Evolutionary conservation across 2,329 filamentous ascomycete genomes (phyloP).

Genomic region (Epichloe elymi): DNA sequence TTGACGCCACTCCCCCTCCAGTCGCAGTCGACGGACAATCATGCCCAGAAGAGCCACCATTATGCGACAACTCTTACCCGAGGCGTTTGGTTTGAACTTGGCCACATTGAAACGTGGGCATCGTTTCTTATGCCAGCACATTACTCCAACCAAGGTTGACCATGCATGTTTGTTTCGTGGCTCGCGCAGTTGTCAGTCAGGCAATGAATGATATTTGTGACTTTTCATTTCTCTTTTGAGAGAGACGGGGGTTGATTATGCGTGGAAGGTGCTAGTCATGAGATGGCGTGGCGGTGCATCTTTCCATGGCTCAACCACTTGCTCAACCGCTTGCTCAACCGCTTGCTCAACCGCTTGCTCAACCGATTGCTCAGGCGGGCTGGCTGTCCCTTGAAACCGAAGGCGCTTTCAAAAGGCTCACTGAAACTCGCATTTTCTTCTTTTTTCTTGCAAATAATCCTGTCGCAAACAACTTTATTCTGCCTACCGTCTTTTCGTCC

Average conservation of each 20-base stretch:
- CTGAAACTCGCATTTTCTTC: slow-evolving; percentile 6
- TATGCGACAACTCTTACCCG: slow-evolving; percentile 6
- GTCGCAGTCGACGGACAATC: neutral
- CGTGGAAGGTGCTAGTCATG: slow-evolving; percentile 39
- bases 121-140: slow-evolving; percentile 8
- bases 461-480: slow-evolving; percentile 6
- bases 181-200: neutral
- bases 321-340: no score
- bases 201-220: no score
- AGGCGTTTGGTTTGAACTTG: slow-evolving; percentile 19
- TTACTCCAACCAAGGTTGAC: neutral
- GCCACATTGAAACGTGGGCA: slow-evolving; percentile 17
- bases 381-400: neutral
- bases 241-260: no score
- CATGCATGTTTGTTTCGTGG: neutral
- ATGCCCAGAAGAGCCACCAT: neutral
- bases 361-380: slow-evolving; percentile 18
- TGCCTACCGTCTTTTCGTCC: slow-evolving; percentile 5
- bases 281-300: no score
- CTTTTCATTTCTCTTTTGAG: no score
- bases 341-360: slow-evolving; percentile 24
- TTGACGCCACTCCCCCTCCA: neutral
- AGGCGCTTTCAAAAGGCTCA: neutral
- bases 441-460: slow-evolving; percentile 2
- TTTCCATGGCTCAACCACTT: no score